A percentile compares a stretch with the other conserved stretches of the same genome.
Conservation (phyloP, 331 rosid genomes). For the Pyracantha coccinea region DNA sequence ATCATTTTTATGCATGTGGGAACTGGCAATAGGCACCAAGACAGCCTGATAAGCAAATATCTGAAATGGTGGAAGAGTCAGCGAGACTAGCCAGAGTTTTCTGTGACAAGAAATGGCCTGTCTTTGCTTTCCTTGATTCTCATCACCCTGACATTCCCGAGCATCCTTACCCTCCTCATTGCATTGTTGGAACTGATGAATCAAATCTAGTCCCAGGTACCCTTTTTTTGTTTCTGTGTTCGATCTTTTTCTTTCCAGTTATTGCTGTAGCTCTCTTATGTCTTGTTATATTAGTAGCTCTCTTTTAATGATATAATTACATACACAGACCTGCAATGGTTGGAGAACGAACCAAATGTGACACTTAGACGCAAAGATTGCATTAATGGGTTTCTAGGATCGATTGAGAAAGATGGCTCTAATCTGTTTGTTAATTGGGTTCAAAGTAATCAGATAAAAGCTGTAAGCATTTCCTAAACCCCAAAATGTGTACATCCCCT, state of each 20-base stretch:
- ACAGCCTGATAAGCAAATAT: conserved; percentile 40
- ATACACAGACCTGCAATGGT: conserved; percentile 59
- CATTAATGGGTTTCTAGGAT: conserved; percentile 79
- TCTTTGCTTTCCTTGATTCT: conserved; percentile 62
- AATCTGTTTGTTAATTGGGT: conserved; percentile 77
- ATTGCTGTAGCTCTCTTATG: background rate
- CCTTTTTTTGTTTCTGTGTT: background rate
- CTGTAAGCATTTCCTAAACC: conserved; percentile 29
- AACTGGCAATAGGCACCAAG: conserved; percentile 56
- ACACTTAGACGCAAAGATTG: conserved; percentile 74
- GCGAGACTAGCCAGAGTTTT: conserved; percentile 47
- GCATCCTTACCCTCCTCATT: conserved; percentile 84
- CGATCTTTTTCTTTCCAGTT: background rate
- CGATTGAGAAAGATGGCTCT: conserved; percentile 76
- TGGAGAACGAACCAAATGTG: conserved; percentile 74
- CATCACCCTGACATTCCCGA: conserved; percentile 80
- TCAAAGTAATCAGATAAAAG: conserved; percentile 59
- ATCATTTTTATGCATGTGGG: background rate
- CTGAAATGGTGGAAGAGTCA: conserved; percentile 60
- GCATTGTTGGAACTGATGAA: conserved; percentile 71
- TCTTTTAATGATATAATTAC: conserved; percentile 5
- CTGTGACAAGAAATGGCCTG: conserved; percentile 72
- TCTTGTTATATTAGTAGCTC: background rate
- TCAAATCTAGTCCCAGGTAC: conserved; percentile 70
- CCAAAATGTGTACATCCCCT: background rate